Percentiles rank a stretch among this genome's conserved stretches.
These are phyloP conservation scores for Xylariaceae sp. DNA, from an alignment of 2,329 filamentous ascomycete species.

Conservation along the genomic window DNA sequence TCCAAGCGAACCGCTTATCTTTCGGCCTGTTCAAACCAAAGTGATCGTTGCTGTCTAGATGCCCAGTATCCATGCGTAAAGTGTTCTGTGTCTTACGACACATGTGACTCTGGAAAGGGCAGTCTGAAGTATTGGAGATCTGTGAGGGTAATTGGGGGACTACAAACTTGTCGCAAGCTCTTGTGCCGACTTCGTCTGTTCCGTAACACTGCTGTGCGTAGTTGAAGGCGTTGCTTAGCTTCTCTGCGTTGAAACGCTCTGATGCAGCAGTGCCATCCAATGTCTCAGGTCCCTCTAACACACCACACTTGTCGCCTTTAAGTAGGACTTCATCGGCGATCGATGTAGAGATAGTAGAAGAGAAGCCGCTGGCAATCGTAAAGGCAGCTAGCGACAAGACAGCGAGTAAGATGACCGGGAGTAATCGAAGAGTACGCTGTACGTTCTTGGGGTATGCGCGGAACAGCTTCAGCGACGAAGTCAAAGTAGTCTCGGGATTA, in stretches of 20 bases:
- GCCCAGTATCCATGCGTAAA: neutral
- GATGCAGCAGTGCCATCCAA: neutral
- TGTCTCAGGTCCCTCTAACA: neutral
- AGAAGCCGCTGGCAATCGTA: slow-evolving; percentile 1
- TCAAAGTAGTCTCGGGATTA: slow-evolving; percentile 4
- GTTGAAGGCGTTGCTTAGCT: slow-evolving; percentile 10
- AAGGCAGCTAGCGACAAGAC: neutral
- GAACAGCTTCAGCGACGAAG: slow-evolving; percentile 1
- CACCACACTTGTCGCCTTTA: neutral
- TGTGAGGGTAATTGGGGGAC: neutral
- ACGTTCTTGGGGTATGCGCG: neutral
- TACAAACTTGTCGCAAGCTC: slow-evolving; percentile 2
- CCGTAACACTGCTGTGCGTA: slow-evolving; percentile 16
- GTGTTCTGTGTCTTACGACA: neutral
- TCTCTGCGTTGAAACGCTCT: too few relatives aligned
- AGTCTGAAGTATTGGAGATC: neutral
- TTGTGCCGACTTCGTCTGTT: neutral
- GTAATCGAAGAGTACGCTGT: neutral
- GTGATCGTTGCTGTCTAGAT: neutral
- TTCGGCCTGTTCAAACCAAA: neutral
- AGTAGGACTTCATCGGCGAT: slow-evolving; percentile 2
- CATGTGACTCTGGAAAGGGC: slow-evolving; percentile 1
- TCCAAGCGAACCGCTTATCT: neutral
- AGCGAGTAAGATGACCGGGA: neutral
- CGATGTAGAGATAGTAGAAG: slow-evolving; percentile 1